Evolutionary conservation across 176 grass and related monocot species (phyloP).

Genomic region (Oryza longistaminata): DNA sequence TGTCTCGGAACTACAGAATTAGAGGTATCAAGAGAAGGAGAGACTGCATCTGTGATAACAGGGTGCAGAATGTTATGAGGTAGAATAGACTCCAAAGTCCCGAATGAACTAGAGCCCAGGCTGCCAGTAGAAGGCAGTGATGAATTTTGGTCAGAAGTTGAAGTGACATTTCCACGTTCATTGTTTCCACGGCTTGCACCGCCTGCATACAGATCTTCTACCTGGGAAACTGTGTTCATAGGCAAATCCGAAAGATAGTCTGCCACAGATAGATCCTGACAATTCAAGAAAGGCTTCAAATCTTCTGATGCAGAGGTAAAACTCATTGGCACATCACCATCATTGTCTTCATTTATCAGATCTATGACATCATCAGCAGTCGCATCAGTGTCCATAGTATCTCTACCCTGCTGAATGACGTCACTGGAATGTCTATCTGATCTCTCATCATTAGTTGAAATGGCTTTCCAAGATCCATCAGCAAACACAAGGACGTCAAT

Average conservation of each 20-base stretch:
- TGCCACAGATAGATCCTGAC: slow-evolving; percentile 41
- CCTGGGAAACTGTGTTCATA: slow-evolving; percentile 16
- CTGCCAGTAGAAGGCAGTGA: slow-evolving; percentile 18
- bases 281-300: slow-evolving; percentile 66
- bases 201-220: background rate
- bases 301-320: slow-evolving; percentile 50
- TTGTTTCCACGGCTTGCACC: slow-evolving; percentile 35
- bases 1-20: slow-evolving; percentile 32
- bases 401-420: slow-evolving; percentile 24
- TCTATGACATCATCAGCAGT: slow-evolving; percentile 54
- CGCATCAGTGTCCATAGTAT: slow-evolving; percentile 36
- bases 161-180: slow-evolving; percentile 24
- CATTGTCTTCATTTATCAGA: slow-evolving; percentile 61
- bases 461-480: slow-evolving; percentile 80
- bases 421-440: slow-evolving; percentile 43
- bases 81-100: slow-evolving; percentile 72
- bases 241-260: slow-evolving; percentile 39
- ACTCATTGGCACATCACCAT: slow-evolving; percentile 44
- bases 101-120: slow-evolving; percentile 42
- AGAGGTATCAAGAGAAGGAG: slow-evolving; percentile 58
- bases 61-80: slow-evolving; percentile 54
- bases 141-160: slow-evolving; percentile 39
- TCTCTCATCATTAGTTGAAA: slow-evolving; percentile 55
- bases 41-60: slow-evolving; percentile 49
- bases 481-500: slow-evolving; percentile 59